Conservation (phyloP, 2,329 filamentous ascomycete species). For the Aspergillus ochraceoroseus region DNA sequence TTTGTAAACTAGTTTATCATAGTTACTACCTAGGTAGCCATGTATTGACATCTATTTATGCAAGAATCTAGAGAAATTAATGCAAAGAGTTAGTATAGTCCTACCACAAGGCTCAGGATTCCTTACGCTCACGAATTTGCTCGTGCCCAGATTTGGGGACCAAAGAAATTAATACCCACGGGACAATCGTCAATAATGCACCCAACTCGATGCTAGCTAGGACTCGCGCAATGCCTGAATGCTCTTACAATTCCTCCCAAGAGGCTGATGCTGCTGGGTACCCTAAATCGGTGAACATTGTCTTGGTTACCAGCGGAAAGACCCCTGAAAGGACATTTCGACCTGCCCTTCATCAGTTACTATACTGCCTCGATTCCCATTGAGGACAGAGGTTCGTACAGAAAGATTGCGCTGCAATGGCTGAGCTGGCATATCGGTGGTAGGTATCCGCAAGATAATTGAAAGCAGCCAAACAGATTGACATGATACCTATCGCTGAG, state of each 20-base stretch:
- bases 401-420: conserved; percentile 79
- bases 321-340: conserved; percentile 76
- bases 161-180: conserved; percentile 78
- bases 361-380: no score
- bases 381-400: conserved; percentile 44
- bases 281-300: conserved; percentile 69
- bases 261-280: conserved; percentile 67
- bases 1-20: no score
- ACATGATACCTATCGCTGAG: conserved; percentile 80
- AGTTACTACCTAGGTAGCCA: no score
- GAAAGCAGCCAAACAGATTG: conserved; percentile 81
- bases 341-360: conserved; percentile 21
- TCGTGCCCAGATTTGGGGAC: conserved; percentile 66
- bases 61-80: no score
- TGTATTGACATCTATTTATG: no score
- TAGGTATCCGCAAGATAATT: conserved; percentile 91
- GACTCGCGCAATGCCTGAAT: background rate
- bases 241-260: conserved; percentile 64
- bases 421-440: conserved; percentile 76
- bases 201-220: conserved; percentile 29
- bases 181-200: conserved; percentile 63
- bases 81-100: conserved; percentile 4
- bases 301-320: conserved; percentile 71
- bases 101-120: background rate
- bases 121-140: conserved; percentile 64